Percentiles rank a stretch among this genome's conserved stretches.
These are phyloP conservation scores for Remersonia thermophila DNA, from an alignment of 2,329 filamentous ascomycete species.

Conservation along the genomic window DNA sequence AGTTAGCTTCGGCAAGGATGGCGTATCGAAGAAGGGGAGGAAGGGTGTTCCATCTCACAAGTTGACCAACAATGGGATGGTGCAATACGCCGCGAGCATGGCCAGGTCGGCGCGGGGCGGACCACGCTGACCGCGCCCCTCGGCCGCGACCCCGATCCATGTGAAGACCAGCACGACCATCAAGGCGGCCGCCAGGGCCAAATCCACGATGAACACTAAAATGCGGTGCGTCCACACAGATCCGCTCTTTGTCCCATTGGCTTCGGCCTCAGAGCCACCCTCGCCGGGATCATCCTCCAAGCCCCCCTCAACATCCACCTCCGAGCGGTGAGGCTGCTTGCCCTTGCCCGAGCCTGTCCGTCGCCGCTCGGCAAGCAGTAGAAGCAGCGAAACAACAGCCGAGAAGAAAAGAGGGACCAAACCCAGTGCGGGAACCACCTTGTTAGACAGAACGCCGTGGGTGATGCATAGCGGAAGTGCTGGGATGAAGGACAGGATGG, in stretches of 20 bases:
- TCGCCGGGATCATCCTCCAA: not conserved
- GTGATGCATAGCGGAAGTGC: slow-evolving; percentile 28
- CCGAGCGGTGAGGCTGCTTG: not conserved
- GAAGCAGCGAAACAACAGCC: slow-evolving; percentile 17
- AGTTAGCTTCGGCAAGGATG: slow-evolving; percentile 1
- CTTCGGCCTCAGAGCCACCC: not conserved
- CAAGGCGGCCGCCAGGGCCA: slow-evolving; percentile 24
- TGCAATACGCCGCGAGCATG: slow-evolving; percentile 32
- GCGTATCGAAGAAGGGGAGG: not conserved
- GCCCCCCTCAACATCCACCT: not conserved
- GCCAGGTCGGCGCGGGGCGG: slow-evolving; percentile 20
- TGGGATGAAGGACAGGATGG: slow-evolving; percentile 26
- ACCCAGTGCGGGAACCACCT: slow-evolving; percentile 27
- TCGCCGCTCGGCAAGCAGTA: slow-evolving; percentile 9
- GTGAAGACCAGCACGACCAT: slow-evolving; percentile 30
- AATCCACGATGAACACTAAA: slow-evolving; percentile 26
- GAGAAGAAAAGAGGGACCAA: slow-evolving; percentile 29
- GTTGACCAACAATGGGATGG: slow-evolving; percentile 29
- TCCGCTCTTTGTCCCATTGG: slow-evolving; percentile 3
- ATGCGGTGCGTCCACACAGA: slow-evolving; percentile 21
- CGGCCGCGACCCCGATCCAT: slow-evolving; percentile 21
- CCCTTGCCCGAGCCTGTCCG: not conserved
- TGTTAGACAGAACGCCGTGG: slow-evolving; percentile 25
- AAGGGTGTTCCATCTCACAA: slow-evolving; percentile 25
- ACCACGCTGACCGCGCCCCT: too few relatives aligned